Base-by-base conservation (phyloP, 2,329 filamentous ascomycete genomes). In the Alternaria conjuncta region DNA sequence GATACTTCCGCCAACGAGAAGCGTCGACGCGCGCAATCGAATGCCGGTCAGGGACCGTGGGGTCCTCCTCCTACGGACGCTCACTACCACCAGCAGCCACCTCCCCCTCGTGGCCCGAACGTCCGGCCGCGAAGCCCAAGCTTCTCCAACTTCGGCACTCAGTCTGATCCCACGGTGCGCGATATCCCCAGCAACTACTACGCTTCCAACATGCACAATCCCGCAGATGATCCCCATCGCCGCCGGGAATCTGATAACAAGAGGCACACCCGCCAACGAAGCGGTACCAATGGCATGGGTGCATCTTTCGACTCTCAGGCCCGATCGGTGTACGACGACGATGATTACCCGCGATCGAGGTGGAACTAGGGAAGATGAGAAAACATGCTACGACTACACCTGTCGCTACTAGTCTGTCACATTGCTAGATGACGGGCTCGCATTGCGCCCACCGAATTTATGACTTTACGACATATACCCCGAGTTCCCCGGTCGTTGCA, bases 91-190 rank as follows among this genome's bases (percentile, higher is more conserved):
- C 69, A 71, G 8, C 67, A 69, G n/a, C 66, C 71, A 10, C 66
- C 68, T 18, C 68, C 74, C 41, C 64, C 75, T 36, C 76, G 74
- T 20, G 59, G 57, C 47, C 66, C 71, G 46, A 55, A 65, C 6
- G 70, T 70, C 25, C 75, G 78, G 30, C 65, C 72, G 3, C 64
- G 75, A 50, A 80, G 79, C 47, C 79, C 79, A 8, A 77, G 73
- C 46, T 78, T 77, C 61, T 75, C 76, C 28, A 70, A 64, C 53
- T 76, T 78, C 28, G 78, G 76, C 18, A 79, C 71, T 1, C 69
- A 73, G 28, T 79, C 78, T 9, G 79, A 81, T 25, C 66, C 76
- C 5, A 72, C 70, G 18, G 68, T 80, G 3, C 71, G 70, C 20
- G 76, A 79, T 13, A 67, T 77, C 9, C 74, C 78, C 4, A 60